These are phyloP conservation scores for Globisporangium apiculatum DNA, from an alignment of 352 stramenopile species.

Conservation along the genomic window DNA sequence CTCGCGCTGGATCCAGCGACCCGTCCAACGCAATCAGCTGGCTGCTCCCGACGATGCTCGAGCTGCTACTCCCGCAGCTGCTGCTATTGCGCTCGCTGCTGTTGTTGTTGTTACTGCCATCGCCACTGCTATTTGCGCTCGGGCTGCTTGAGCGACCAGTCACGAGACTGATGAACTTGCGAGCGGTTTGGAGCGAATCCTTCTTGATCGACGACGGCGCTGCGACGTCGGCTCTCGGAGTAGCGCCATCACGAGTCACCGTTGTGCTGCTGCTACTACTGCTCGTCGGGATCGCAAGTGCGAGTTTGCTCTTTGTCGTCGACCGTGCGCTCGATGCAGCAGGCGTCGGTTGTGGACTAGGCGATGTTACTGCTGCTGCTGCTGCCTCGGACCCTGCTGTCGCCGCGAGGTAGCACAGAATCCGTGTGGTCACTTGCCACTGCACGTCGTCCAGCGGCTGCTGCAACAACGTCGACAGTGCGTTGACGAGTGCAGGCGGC, in stretches of 20 bases:
- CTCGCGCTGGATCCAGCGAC: neutral
- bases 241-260: neutral
- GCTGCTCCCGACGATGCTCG: constrained; percentile 7
- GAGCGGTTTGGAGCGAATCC: constrained; percentile 9
- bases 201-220: constrained; percentile 11
- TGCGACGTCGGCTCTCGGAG: neutral
- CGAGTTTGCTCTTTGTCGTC: neutral
- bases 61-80: constrained; percentile 7
- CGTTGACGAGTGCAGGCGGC: constrained; percentile 20
- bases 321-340: neutral
- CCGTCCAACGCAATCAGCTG: neutral
- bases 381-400: neutral
- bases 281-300: neutral
- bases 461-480: constrained; percentile 29
- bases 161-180: constrained; percentile 20
- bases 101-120: constrained; percentile 9
- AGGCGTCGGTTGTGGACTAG: neutral
- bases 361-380: constrained; percentile 4
- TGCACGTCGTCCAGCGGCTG: constrained; percentile 21
- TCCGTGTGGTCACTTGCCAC: constrained; percentile 34
- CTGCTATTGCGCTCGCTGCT: constrained; percentile 13
- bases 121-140: neutral
- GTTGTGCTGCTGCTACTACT: neutral
- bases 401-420: constrained; percentile 30
- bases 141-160: constrained; percentile 15